phyloP scores from a whole-genome alignment of 2,329 filamentous ascomycete species.

The Stagonosporopsis tanaceti region DNA sequence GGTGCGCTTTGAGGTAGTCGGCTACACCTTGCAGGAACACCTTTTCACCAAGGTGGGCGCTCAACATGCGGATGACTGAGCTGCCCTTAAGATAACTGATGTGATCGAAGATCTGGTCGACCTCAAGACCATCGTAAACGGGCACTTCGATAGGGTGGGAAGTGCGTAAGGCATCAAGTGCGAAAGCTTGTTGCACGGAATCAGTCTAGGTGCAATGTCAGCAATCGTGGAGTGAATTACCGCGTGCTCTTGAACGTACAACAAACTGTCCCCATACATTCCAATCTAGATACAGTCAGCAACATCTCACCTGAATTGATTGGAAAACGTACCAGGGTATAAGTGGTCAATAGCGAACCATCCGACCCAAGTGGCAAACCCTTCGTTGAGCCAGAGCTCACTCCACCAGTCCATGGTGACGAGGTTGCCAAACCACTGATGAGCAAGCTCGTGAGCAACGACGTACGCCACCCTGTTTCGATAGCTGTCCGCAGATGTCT shows the following conservation, averaged over 20 bases:
- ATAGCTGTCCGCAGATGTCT: constrained; percentile 87
- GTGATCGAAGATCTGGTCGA: constrained; percentile 97
- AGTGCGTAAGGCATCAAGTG: constrained; percentile 86
- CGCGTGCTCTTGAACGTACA: constrained; percentile 65
- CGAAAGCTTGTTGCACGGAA: constrained; percentile 89
- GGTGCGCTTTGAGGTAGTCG: constrained; percentile 85
- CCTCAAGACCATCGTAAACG: constrained; percentile 90
- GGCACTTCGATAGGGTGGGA: constrained; percentile 97
- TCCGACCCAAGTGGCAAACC: constrained; percentile 97
- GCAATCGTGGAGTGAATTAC: constrained; percentile 53
- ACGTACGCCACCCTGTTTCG: constrained; percentile 96
- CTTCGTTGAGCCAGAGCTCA: constrained; percentile 89
- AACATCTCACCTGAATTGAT: neutral
- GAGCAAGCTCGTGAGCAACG: constrained; percentile 95
- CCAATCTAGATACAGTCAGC: constrained; percentile 71
- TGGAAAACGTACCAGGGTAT: constrained; percentile 69
- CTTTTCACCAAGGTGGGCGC: constrained; percentile 84
- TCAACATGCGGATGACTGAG: constrained; percentile 96
- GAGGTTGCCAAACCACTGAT: constrained; percentile 95
- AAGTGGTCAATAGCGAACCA: constrained; percentile 92
- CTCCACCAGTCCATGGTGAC: constrained; percentile 98
- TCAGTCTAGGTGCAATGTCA: constrained; percentile 70
- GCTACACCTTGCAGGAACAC: constrained; percentile 91
- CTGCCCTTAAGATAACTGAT: constrained; percentile 98
- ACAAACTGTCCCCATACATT: constrained; percentile 98